A percentile compares a stretch with the other conserved stretches of the same genome.
phyloP scores from a whole-genome alignment of 2,329 filamentous ascomycete species.

The Pseudogymnoascus sp. region DNA sequence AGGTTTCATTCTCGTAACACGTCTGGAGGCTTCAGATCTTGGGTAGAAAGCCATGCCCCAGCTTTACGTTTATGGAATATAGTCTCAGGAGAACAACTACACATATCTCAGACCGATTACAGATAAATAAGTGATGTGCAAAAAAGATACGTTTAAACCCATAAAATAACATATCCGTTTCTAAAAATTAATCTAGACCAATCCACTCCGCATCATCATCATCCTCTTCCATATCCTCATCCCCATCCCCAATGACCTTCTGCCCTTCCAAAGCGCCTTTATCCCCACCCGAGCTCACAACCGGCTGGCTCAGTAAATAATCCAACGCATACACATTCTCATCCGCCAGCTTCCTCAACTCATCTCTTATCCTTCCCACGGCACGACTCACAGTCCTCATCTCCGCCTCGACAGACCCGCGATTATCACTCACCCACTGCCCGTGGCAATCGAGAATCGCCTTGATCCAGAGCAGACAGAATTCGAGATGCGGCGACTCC shows the following conservation, averaged over 20 bases:
- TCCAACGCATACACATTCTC: conserved; percentile 86
- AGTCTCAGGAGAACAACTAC: neutral
- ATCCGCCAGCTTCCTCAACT: conserved; percentile 75
- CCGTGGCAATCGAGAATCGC: conserved; percentile 76
- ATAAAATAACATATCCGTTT: conserved; percentile 3
- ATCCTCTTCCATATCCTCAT: conserved; percentile 26
- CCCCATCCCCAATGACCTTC: conserved; percentile 31
- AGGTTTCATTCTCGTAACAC: neutral
- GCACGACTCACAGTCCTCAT: conserved; percentile 75
- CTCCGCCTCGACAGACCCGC: conserved; percentile 74
- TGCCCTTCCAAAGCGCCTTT: conserved; percentile 26
- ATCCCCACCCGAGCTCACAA: conserved; percentile 24
- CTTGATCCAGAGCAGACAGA: conserved; percentile 90
- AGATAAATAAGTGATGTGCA: neutral
- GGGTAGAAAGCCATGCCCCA: conserved; percentile 1
- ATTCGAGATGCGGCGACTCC: conserved; percentile 86
- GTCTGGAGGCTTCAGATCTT: neutral
- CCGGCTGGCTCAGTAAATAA: conserved; percentile 59
- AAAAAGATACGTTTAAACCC: neutral
- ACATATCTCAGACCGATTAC: neutral
- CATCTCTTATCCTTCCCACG: conserved; percentile 70
- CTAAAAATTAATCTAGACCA: conserved; percentile 39
- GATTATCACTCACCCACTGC: conserved; percentile 73
- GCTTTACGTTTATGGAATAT: neutral
- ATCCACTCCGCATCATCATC: conserved; percentile 46